These are phyloP conservation scores for Alternaria solani DNA, from an alignment of 2,329 filamentous ascomycete species.

Conservation along the genomic window DNA sequence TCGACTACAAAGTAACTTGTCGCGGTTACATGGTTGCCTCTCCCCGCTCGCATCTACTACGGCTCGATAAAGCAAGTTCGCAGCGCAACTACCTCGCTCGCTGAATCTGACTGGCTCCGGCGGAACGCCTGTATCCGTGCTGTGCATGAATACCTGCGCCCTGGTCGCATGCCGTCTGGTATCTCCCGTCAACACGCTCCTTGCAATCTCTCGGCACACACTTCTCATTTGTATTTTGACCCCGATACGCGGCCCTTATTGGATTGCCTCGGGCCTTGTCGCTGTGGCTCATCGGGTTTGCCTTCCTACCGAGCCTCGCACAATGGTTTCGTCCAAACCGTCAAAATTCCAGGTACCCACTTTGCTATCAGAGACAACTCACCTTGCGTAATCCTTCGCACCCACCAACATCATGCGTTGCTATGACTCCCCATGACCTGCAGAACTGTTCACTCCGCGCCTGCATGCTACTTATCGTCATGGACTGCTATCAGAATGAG, in stretches of 20 bases:
- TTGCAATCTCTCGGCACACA: constrained; percentile 48
- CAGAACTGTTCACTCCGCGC: constrained; percentile 40
- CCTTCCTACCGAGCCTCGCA: constrained; percentile 40
- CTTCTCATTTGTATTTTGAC: constrained; percentile 47
- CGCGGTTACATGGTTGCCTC: constrained; percentile 42
- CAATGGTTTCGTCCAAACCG: constrained; percentile 32
- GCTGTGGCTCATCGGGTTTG: constrained; percentile 31
- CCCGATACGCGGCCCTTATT: constrained; percentile 35
- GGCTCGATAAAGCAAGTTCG: constrained; percentile 39
- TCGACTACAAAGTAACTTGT: constrained; percentile 44
- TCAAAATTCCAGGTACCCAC: constrained; percentile 37
- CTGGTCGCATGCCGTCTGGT: constrained; percentile 33
- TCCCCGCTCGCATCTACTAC: constrained; percentile 35
- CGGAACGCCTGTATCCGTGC: constrained; percentile 44
- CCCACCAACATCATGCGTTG: constrained; percentile 27
- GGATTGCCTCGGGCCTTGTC: constrained; percentile 32
- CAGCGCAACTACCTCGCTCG: constrained; percentile 30
- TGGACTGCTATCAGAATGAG: constrained; percentile 6
- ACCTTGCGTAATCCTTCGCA: constrained; percentile 45
- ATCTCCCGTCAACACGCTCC: constrained; percentile 40
- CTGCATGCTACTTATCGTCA: constrained; percentile 17
- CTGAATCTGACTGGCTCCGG: constrained; percentile 39
- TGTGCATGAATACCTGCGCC: constrained; percentile 43
- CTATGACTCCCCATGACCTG: constrained; percentile 39
- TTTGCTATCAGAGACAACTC: constrained; percentile 49